Evolutionary conservation across 129 eudicot genomes (phyloP).

Genomic region (Flaveria bidentis): DNA sequence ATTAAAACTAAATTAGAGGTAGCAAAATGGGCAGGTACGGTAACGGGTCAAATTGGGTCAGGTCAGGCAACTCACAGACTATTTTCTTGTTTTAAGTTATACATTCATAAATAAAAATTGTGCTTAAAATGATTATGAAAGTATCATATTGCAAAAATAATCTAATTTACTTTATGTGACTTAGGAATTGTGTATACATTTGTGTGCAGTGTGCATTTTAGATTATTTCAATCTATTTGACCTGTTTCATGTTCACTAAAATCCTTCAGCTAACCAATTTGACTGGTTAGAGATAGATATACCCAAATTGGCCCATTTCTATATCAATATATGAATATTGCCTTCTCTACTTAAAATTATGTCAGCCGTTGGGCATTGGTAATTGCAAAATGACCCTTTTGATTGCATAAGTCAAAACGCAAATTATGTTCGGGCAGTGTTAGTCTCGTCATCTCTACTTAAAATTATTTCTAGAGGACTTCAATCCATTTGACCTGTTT

Average conservation of each 20-base stretch:
- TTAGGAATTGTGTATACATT: not conserved
- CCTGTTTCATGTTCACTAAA: not conserved
- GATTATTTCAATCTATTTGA: not conserved
- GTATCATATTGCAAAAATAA: not conserved
- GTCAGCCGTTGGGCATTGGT: not conserved
- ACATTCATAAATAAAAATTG: not conserved
- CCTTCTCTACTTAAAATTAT: not conserved
- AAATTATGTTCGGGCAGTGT: not conserved
- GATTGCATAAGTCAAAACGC: not conserved
- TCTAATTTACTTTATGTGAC: not conserved
- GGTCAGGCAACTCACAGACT: not conserved
- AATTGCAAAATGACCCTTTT: constrained; percentile 1
- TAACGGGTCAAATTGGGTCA: not conserved
- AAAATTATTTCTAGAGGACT: not conserved
- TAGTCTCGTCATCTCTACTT: not conserved
- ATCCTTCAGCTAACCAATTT: not conserved
- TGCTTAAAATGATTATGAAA: not conserved
- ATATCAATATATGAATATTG: not conserved
- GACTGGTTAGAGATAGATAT: not conserved
- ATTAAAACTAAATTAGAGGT: not conserved
- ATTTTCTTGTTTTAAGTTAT: not conserved
- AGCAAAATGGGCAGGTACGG: not conserved
- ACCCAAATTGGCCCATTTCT: not conserved
- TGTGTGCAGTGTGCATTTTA: not conserved
- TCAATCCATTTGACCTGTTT: not conserved